A percentile compares a stretch with the other conserved stretches of the same genome.
phyloP scores from a whole-genome alignment of 306 rosid genomes.

The Alnus rubra region DNA sequence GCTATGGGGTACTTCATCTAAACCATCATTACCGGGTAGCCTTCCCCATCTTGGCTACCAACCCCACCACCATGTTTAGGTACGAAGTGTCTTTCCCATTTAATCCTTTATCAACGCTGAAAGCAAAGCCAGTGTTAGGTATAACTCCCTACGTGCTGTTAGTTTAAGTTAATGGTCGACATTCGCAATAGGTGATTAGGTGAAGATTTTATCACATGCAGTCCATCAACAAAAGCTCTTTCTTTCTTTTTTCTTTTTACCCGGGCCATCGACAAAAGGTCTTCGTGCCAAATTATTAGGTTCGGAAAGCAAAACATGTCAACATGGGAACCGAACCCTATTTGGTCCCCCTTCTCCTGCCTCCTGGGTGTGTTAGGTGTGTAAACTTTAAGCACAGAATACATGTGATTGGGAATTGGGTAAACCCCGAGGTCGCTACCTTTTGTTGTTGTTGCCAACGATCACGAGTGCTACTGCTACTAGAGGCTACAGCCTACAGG shows the following conservation, averaged over 20 bases:
- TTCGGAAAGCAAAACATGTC: background rate
- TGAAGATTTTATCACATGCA: background rate
- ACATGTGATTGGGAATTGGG: background rate
- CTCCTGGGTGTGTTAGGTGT: too few species aligned
- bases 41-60: too few species aligned
- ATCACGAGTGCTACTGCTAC: background rate
- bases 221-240: background rate
- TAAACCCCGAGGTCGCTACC: background rate
- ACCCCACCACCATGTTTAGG: background rate
- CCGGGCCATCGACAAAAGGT: background rate
- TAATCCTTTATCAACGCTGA: background rate
- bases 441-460: background rate
- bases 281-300: background rate
- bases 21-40: too few species aligned
- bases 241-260: too few species aligned
- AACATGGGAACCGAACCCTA: background rate
- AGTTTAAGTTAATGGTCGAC: too few species aligned
- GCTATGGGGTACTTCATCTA: too few species aligned
- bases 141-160: background rate
- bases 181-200: background rate
- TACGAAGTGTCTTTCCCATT: background rate
- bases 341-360: background rate
- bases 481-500: background rate
- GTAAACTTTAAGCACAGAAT: background rate
- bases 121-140: background rate